Conservation (phyloP, 306 rosid species). For the Cicer yamashitae region DNA sequence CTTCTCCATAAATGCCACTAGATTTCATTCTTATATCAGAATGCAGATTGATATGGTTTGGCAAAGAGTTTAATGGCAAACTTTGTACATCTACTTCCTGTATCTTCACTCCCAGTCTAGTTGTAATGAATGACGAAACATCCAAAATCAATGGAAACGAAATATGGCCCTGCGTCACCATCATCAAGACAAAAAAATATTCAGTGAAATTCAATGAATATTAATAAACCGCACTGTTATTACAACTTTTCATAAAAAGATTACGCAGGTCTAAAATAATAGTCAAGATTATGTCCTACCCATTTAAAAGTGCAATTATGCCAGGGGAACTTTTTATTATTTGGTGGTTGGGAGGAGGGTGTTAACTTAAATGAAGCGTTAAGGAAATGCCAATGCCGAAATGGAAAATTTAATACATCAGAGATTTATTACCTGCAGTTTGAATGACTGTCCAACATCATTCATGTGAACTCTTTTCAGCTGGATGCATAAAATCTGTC, state of each 20-base stretch:
- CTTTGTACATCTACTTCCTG: slow-evolving; percentile 49
- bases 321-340: slow-evolving; percentile 12
- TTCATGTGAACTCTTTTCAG: slow-evolving; percentile 73
- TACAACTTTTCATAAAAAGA: neutral
- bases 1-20: slow-evolving; percentile 42
- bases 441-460: slow-evolving; percentile 66
- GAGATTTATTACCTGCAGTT: slow-evolving; percentile 65
- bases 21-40: slow-evolving; percentile 49
- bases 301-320: slow-evolving; percentile 18
- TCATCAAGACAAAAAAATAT: slow-evolving; percentile 25
- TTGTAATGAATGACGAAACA: slow-evolving; percentile 66
- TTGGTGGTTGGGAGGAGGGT: neutral
- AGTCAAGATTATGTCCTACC: slow-evolving; percentile 35
- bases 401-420: slow-evolving; percentile 30
- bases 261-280: slow-evolving; percentile 31
- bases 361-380: slow-evolving; percentile 32
- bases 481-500: slow-evolving; percentile 88
- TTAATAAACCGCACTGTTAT: slow-evolving; percentile 7
- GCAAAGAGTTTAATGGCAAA: slow-evolving; percentile 41
- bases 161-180: slow-evolving; percentile 74
- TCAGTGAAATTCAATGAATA: slow-evolving; percentile 34
- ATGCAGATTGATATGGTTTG: slow-evolving; percentile 46
- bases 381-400: neutral
- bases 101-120: slow-evolving; percentile 59
- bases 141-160: slow-evolving; percentile 84